These are phyloP conservation scores for Xylariaceae sp. DNA, from an alignment of 2,329 filamentous ascomycete species.

Conservation along the genomic window DNA sequence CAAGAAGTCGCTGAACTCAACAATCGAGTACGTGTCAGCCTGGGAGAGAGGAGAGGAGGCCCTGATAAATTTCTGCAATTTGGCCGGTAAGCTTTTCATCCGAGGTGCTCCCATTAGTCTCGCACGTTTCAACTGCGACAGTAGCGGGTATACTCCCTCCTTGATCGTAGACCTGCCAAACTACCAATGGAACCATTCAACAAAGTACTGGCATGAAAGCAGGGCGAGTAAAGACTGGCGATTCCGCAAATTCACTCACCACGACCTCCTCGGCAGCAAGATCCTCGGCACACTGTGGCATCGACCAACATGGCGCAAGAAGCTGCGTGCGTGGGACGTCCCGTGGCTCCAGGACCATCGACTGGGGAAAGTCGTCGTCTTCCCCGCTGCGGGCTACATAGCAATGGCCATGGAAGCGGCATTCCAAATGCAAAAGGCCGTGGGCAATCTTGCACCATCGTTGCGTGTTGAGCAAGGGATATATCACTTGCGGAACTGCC, in stretches of 20 bases:
- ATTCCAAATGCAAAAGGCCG: slow-evolving; percentile 1
- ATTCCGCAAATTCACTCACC: slow-evolving; percentile 28
- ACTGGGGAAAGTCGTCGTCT: not conserved
- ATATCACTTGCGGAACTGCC: too few species aligned
- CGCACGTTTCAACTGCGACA: slow-evolving; percentile 3
- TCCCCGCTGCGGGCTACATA: not conserved
- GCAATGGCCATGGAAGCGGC: not conserved
- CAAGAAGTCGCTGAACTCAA: not conserved
- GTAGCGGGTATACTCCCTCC: not conserved
- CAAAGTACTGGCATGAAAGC: not conserved
- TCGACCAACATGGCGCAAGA: slow-evolving; percentile 16
- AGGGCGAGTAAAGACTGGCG: not conserved
- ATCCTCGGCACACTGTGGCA: not conserved
- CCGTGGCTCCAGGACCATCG: slow-evolving; percentile 4
- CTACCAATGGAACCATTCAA: not conserved
- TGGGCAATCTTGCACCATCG: too few species aligned
- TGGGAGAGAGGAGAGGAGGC: slow-evolving; percentile 4
- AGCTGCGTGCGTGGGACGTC: not conserved
- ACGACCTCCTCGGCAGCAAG: slow-evolving; percentile 37
- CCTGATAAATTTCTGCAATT: not conserved
- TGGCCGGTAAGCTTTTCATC: slow-evolving; percentile 2
- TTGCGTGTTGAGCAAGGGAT: too few species aligned
- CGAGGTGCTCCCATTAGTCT: slow-evolving; percentile 2
- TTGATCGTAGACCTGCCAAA: not conserved
- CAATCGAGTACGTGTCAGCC: not conserved